Evolutionary conservation across 139 green algal species (phyloP).

Genomic region (Chlorella sp.): DNA sequence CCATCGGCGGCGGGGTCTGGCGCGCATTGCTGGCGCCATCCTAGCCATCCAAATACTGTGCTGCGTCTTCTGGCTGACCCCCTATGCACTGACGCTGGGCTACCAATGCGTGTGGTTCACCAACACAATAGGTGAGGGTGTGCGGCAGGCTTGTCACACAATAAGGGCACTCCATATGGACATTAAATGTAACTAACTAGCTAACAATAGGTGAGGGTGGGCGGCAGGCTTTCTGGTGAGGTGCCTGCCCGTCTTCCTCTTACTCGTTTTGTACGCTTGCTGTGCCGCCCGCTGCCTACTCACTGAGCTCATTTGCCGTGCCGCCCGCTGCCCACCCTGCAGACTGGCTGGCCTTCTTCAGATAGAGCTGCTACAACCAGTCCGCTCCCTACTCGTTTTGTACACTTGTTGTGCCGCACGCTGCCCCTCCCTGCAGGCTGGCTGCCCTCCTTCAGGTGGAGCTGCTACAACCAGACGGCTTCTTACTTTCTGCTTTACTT

Average conservation of each 20-base stretch:
- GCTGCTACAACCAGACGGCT: background rate
- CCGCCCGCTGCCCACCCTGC: background rate
- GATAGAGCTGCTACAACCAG: constrained; percentile 1
- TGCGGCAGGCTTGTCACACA: too few species aligned
- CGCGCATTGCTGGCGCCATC: background rate
- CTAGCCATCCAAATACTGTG: background rate
- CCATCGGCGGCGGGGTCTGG: background rate
- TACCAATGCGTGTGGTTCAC: constrained; percentile 14
- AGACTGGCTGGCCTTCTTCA: background rate
- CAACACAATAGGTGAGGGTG: background rate
- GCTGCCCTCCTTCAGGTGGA: background rate
- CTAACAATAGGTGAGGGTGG: too few species aligned
- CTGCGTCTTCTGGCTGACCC: background rate
- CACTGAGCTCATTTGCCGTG: background rate
- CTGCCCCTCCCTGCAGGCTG: background rate
- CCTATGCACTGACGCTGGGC: background rate
- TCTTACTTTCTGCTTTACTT: too few species aligned
- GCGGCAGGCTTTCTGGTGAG: too few species aligned
- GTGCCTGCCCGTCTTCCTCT: too few species aligned
- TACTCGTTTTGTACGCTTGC: too few species aligned
- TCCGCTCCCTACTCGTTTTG: too few species aligned
- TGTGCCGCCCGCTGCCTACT: too few species aligned
- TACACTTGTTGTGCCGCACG: too few species aligned
- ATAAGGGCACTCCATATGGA: too few species aligned
- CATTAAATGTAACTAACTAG: too few species aligned